A percentile compares a stretch with the other conserved stretches of the same genome.
These are phyloP conservation scores for Schizosaccharomyces lindneri DNA, from an alignment of 805 yeast species.

Conservation along the genomic window DNA sequence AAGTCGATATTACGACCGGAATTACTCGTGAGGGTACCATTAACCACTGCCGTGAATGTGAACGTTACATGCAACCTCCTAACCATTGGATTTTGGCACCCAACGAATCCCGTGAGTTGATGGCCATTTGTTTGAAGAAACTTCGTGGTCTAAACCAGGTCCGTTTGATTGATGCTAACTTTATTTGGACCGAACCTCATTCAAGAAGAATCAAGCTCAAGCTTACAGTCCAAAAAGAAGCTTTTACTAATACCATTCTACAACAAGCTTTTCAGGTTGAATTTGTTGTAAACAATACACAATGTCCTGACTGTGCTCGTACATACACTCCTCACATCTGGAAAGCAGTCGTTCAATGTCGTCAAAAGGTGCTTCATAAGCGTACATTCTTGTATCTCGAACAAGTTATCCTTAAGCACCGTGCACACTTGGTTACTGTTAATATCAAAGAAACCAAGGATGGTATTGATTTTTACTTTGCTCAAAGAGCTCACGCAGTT, in stretches of 20 bases:
- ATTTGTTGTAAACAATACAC: constrained; percentile 79
- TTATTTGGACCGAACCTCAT: constrained; percentile 98
- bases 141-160: constrained; percentile 73
- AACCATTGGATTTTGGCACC: constrained; percentile 77
- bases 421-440: constrained; percentile 81
- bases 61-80: constrained; percentile 85
- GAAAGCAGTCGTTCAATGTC: constrained; percentile 91
- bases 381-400: constrained; percentile 88
- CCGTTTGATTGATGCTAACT: constrained; percentile 74
- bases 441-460: constrained; percentile 81
- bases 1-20: constrained; percentile 82
- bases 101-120: constrained; percentile 71
- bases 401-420: constrained; percentile 76
- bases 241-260: constrained; percentile 67
- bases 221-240: constrained; percentile 83
- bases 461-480: constrained; percentile 83
- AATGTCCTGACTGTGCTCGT: constrained; percentile 96
- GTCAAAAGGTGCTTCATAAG: constrained; percentile 93
- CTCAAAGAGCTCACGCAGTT: constrained; percentile 70
- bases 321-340: constrained; percentile 91
- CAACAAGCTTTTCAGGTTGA: constrained; percentile 92
- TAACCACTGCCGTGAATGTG: constrained; percentile 92
- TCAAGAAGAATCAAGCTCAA: constrained; percentile 81
- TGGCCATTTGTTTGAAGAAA: constrained; percentile 73
- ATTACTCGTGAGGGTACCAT: constrained; percentile 69